Evolutionary conservation across 305 asterid genomes (phyloP).

Genomic region (Salvia sclarea): DNA sequence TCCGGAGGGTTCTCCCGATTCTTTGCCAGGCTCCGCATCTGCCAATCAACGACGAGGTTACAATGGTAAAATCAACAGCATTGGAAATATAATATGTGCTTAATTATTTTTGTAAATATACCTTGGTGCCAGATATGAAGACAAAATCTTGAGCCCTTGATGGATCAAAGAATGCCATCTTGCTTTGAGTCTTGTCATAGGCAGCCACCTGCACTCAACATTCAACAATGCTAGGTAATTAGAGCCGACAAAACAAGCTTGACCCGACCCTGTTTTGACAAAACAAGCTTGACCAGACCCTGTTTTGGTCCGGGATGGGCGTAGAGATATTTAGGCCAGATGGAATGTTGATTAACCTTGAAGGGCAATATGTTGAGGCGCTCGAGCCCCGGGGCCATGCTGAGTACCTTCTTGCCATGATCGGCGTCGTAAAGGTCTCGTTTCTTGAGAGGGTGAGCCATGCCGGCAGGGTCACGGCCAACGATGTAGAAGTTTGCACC

Average conservation of each 20-base stretch:
- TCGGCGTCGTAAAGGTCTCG: constrained; percentile 90
- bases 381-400: constrained; percentile 96
- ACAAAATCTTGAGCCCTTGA: constrained; percentile 82
- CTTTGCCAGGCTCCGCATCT: constrained; percentile 91
- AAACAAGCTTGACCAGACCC: no score
- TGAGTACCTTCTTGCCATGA: constrained; percentile 87
- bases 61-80: background rate
- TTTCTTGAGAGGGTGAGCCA: constrained; percentile 88
- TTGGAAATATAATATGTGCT: no score
- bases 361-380: constrained; percentile 84
- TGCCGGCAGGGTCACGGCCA: constrained; percentile 94
- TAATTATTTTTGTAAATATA: constrained; percentile 13
- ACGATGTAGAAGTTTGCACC: constrained; percentile 95
- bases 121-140: constrained; percentile 96
- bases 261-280: no score
- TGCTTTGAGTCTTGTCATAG: constrained; percentile 73
- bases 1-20: constrained; percentile 83
- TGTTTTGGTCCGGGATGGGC: no score
- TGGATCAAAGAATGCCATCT: constrained; percentile 96
- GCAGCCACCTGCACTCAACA: constrained; percentile 74
- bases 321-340: no score
- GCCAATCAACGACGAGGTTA: background rate
- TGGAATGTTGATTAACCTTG: constrained; percentile 46
- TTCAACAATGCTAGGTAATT: no score
- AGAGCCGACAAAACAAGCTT: no score